These are phyloP conservation scores for Neoarthrinium moseri DNA, from an alignment of 2,329 filamentous ascomycete genomes.

Conservation along the genomic window DNA sequence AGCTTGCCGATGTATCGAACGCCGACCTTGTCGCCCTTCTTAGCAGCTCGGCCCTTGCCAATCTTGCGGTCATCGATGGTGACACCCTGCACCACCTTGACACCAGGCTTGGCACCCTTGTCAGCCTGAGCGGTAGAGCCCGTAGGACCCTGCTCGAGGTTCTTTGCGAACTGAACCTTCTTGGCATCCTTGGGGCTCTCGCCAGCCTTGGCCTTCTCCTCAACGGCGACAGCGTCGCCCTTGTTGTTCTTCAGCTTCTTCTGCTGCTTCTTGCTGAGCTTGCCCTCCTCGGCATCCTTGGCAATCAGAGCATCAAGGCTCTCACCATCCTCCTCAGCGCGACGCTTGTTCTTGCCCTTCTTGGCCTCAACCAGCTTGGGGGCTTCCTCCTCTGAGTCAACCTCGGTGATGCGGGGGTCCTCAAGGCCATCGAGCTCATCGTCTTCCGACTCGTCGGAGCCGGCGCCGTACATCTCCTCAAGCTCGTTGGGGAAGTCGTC, in stretches of 20 bases:
- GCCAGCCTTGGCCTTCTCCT: slow-evolving; percentile 55
- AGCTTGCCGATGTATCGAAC: slow-evolving; percentile 99
- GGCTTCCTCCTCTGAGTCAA: slow-evolving; percentile 74
- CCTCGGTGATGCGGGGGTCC: slow-evolving; percentile 79
- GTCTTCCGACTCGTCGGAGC: slow-evolving; percentile 66
- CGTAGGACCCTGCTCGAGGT: slow-evolving; percentile 95
- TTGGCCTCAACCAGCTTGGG: slow-evolving; percentile 58
- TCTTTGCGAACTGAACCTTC: slow-evolving; percentile 99
- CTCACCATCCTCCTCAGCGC: slow-evolving; percentile 69
- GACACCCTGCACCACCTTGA: slow-evolving; percentile 83
- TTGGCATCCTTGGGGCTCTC: slow-evolving; percentile 65
- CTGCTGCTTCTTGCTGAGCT: slow-evolving; percentile 94
- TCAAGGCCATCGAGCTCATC: slow-evolving; percentile 78
- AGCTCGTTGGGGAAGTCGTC: slow-evolving; percentile 81
- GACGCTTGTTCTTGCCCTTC: slow-evolving; percentile 92
- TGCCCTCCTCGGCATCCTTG: slow-evolving; percentile 65
- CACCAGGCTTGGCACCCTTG: slow-evolving; percentile 58
- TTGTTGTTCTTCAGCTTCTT: slow-evolving; percentile 99
- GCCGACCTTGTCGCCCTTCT: slow-evolving; percentile 85
- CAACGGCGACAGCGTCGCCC: slow-evolving; percentile 78
- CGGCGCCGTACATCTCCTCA: slow-evolving; percentile 68
- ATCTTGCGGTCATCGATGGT: slow-evolving; percentile 94
- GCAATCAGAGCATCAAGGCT: slow-evolving; percentile 82
- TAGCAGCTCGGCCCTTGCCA: slow-evolving; percentile 79
- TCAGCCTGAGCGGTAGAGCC: slow-evolving; percentile 56